These are phyloP conservation scores for Colletotrichum coccodes DNA, from an alignment of 2,329 filamentous ascomycete genomes.

Conservation along the genomic window DNA sequence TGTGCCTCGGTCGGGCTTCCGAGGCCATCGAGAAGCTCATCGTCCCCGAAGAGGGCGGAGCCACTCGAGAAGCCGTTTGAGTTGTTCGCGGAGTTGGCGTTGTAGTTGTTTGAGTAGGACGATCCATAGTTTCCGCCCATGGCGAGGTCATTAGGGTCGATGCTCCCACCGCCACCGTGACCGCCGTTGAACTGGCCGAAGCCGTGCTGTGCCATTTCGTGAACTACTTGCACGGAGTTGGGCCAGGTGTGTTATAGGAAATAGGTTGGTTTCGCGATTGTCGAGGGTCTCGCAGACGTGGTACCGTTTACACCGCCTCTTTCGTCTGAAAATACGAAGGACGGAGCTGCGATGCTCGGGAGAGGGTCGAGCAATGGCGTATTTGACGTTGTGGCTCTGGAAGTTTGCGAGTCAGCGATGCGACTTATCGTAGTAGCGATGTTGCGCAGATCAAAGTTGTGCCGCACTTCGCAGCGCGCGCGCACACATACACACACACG, in stretches of 20 bases:
- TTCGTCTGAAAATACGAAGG: not conserved
- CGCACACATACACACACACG: not conserved
- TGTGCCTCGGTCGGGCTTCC: conserved; percentile 64
- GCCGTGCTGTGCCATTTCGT: conserved; percentile 64
- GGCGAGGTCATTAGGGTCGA: conserved; percentile 87
- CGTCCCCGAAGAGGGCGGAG: conserved; percentile 84
- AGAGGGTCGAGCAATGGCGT: not conserved
- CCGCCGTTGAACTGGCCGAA: conserved; percentile 66
- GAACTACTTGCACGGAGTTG: not conserved
- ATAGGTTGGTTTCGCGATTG: conserved; percentile 6
- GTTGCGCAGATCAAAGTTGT: not conserved
- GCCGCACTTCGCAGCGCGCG: not conserved
- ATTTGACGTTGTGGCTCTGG: not conserved
- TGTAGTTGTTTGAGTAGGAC: conserved; percentile 65
- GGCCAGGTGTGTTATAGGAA: not conserved
- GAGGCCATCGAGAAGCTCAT: conserved; percentile 85
- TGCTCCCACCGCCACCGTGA: conserved; percentile 61
- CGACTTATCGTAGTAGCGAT: not conserved
- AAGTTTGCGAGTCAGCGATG: conserved; percentile 8
- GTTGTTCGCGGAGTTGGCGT: conserved; percentile 66
- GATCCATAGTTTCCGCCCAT: conserved; percentile 72
- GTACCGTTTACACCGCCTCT: conserved; percentile 23
- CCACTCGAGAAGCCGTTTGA: conserved; percentile 80
- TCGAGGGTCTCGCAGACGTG: conserved; percentile 3
- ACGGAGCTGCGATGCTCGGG: not conserved